phyloP scores from a whole-genome alignment of 2,329 filamentous ascomycete species.

The Lasiodiplodia sp. region DNA sequence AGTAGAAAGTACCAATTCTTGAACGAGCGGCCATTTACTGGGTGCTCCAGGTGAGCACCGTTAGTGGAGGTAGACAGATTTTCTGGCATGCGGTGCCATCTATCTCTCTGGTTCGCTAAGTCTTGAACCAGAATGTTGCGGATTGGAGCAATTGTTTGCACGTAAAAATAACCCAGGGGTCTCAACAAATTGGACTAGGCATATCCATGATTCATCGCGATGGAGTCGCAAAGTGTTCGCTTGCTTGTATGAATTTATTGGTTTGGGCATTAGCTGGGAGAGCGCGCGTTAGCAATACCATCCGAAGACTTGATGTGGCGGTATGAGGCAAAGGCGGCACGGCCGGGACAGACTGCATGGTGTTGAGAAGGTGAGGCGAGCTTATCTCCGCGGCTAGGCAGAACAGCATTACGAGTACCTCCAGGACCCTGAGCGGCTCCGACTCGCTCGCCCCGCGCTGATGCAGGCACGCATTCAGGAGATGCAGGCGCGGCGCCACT shows the following conservation, averaged over 20 bases:
- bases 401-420: conserved; percentile 15
- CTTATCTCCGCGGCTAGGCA: conserved; percentile 24
- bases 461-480: conserved; percentile 1
- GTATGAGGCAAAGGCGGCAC: neutral
- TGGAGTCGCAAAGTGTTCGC: neutral
- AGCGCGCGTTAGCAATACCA: neutral
- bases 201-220: neutral
- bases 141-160: neutral
- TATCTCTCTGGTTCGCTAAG: too few species aligned
- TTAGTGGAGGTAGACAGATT: too few species aligned
- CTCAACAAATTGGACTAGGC: neutral
- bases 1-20: too few species aligned
- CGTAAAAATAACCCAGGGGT: neutral
- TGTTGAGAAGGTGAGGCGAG: conserved; percentile 10
- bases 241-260: neutral
- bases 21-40: too few species aligned
- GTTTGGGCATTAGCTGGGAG: neutral
- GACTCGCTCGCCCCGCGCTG: neutral
- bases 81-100: too few species aligned
- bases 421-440: conserved; percentile 17
- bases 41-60: too few species aligned
- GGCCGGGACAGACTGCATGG: neutral
- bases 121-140: too few species aligned
- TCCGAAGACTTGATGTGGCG: too few species aligned
- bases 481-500: neutral